Evolutionary conservation across 345 rosid species (phyloP).

Genomic region (Firmiana major): DNA sequence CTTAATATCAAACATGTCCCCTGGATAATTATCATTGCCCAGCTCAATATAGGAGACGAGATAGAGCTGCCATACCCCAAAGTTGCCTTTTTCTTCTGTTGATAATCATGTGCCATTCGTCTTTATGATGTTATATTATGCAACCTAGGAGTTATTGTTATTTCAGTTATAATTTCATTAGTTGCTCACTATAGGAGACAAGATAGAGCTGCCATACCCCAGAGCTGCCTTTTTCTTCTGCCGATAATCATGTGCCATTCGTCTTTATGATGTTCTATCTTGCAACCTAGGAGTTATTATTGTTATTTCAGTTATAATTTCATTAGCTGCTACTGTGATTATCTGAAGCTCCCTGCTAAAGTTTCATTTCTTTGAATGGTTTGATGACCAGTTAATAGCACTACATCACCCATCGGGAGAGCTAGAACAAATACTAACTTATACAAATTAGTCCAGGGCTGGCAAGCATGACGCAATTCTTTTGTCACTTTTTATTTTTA

Average conservation of each 20-base stretch:
- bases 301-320: not conserved
- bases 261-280: not conserved
- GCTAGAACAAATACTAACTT: too few species aligned
- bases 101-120: not conserved
- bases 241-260: not conserved
- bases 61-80: not conserved
- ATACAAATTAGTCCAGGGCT: too few species aligned
- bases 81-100: not conserved
- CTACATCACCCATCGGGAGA: not conserved
- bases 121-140: not conserved
- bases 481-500: too few species aligned
- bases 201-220: not conserved
- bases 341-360: not conserved
- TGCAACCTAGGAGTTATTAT: not conserved
- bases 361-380: not conserved
- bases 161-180: too few species aligned
- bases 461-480: not conserved
- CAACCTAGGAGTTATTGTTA: not conserved
- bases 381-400: not conserved
- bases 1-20: not conserved
- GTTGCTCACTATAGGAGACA: not conserved
- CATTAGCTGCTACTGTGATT: not conserved
- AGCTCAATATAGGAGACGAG: not conserved
- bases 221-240: not conserved
- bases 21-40: not conserved